Percentiles rank a stretch among this genome's conserved stretches.
Conservation (phyloP, 108 stramenopile genomes). For the Aurantiochytrium sp. region DNA sequence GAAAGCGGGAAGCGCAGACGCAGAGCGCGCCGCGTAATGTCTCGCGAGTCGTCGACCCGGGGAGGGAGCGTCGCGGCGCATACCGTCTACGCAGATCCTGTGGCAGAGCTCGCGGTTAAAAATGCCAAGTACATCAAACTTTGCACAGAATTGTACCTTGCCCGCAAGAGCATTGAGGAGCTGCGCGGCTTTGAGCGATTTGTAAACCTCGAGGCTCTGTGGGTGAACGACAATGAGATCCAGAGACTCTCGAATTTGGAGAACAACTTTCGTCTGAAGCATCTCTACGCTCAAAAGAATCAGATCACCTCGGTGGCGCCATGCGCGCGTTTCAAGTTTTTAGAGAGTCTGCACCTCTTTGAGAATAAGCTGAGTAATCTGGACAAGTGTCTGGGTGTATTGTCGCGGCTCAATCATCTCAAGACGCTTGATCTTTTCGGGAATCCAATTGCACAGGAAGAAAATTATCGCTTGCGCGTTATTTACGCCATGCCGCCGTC, state of each 20-base stretch:
- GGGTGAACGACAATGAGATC: constrained; percentile 14
- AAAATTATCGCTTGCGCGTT: neutral
- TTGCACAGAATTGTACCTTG: constrained; percentile 23
- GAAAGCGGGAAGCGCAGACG: neutral
- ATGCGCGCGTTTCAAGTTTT: neutral
- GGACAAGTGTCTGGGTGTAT: neutral
- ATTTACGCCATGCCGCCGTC: constrained; percentile 9
- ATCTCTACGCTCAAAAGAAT: constrained; percentile 15
- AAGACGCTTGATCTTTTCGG: constrained; percentile 5
- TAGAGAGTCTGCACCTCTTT: neutral
- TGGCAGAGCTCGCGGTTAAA: neutral
- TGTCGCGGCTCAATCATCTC: neutral
- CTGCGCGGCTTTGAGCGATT: constrained; percentile 13
- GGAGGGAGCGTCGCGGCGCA: neutral
- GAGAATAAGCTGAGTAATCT: constrained; percentile 8
- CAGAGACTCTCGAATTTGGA: neutral
- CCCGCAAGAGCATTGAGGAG: constrained; percentile 3
- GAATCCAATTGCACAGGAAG: neutral
- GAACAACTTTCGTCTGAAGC: neutral
- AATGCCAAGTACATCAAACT: constrained; percentile 14
- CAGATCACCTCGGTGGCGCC: neutral
- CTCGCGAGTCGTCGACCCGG: neutral
- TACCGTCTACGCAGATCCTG: neutral
- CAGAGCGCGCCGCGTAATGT: neutral
- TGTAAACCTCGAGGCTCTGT: constrained; percentile 10